Conservation (phyloP, 1,284 basidiomycete genomes). For the Cutaneotrichosporon arboriforme region DNA sequence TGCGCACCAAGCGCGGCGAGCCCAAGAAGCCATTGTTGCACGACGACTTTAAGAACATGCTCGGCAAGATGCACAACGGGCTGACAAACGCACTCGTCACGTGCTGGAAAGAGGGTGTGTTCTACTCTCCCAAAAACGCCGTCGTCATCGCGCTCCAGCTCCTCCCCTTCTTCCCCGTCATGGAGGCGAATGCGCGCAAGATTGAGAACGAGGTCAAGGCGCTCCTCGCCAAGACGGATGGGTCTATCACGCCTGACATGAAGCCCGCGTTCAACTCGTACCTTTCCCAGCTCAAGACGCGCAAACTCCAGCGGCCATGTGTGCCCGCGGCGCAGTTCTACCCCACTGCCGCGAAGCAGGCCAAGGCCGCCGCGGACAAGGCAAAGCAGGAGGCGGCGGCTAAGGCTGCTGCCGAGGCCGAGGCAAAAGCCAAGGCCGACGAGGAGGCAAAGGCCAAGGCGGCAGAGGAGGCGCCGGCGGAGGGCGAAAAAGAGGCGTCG, state of each 20-base stretch:
- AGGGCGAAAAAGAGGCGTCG: slow-evolving; percentile 1
- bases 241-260: slow-evolving; percentile 31
- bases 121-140: slow-evolving; percentile 77
- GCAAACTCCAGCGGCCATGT: slow-evolving; percentile 25
- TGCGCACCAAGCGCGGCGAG: slow-evolving; percentile 52
- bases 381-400: slow-evolving; percentile 6
- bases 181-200: slow-evolving; percentile 52
- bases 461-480: slow-evolving; percentile 1
- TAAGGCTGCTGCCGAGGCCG: slow-evolving; percentile 8
- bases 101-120: background rate
- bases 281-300: slow-evolving; percentile 28
- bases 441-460: background rate
- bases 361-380: background rate
- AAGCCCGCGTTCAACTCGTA: slow-evolving; percentile 31
- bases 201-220: slow-evolving; percentile 64
- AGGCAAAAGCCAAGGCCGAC: slow-evolving; percentile 5
- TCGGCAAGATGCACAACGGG: slow-evolving; percentile 77
- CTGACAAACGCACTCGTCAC: slow-evolving; percentile 45
- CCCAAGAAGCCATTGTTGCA: slow-evolving; percentile 56
- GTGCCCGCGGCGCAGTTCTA: slow-evolving; percentile 24
- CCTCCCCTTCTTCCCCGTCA: slow-evolving; percentile 75
- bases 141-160: slow-evolving; percentile 85
- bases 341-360: background rate
- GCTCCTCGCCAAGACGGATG: slow-evolving; percentile 59
- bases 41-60: slow-evolving; percentile 63